Conservation (phyloP, 176 grass and related monocot species). For the Stipa capillata region DNA sequence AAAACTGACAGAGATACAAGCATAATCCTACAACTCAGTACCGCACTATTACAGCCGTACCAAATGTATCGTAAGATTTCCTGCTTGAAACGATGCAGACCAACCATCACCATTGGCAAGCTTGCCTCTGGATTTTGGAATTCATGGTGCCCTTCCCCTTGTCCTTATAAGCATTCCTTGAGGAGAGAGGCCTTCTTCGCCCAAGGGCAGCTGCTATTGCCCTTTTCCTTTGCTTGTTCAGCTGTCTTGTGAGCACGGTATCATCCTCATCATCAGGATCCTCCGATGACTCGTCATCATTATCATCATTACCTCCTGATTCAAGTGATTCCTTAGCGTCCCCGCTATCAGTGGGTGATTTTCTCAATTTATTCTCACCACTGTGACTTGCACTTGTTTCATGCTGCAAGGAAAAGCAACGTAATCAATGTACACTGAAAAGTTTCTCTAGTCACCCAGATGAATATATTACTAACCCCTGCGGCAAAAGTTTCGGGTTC, state of each 20-base stretch:
- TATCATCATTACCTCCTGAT: not conserved
- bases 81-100: no score
- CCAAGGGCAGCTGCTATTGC: slow-evolving; percentile 38
- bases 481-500: not conserved
- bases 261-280: slow-evolving; percentile 15
- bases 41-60: not conserved
- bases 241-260: slow-evolving; percentile 23
- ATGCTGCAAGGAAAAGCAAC: slow-evolving; percentile 5
- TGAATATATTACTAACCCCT: not conserved
- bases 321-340: not conserved
- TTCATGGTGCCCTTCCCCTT: slow-evolving; percentile 82
- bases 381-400: not conserved
- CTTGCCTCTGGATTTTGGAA: slow-evolving; percentile 78
- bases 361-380: not conserved
- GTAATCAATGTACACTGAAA: not conserved
- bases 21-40: not conserved
- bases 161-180: slow-evolving; percentile 83
- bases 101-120: slow-evolving; percentile 42
- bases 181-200: slow-evolving; percentile 25
- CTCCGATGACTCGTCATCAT: not conserved
- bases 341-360: not conserved
- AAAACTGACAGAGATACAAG: not conserved
- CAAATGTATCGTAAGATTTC: not conserved
- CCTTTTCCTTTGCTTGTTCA: slow-evolving; percentile 57
- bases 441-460: not conserved